Evolutionary conservation across 2,329 filamentous ascomycete genomes (phyloP), one percentile per base, ranked within the genome.

Genomic region (Graphilbum sp.): DNA sequence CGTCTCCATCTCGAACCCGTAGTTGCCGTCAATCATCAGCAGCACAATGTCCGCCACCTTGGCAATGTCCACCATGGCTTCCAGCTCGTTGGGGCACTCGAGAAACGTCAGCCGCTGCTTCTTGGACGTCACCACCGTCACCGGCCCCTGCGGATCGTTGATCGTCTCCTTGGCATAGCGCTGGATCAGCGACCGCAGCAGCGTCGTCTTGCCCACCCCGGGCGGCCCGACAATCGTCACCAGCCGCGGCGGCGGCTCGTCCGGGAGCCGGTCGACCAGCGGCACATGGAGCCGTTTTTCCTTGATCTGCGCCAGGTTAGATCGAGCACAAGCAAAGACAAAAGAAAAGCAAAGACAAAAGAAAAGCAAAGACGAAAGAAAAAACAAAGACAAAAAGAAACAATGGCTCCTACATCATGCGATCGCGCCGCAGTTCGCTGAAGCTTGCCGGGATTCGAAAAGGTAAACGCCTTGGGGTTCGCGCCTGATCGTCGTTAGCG

Each of bases 1-100:
- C 0, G 90, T 98, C 67, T 98, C 90, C 90, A 98, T 98, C 61
- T 98, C 90, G 54, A 98, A 98, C 13, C 90, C 92, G 52, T 82
- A 98, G 60, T 96, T 96, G 40, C 90, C 92, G 54, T 98, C 90
- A 49, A 98, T 98, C 83, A 98, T 90, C 40, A 98, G 70, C 36
- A 98, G 68, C 6, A 96, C 84, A 50, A 98, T 95, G 56, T 98
- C 90, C 16, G 92, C 90, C 32, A 98, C 83, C 60, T 98, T 98
- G 42, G 90, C 84, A 40, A 95, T 72, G 58, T 98, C 90, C 46
- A 98, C 87, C 84, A 96, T 95, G 47, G 83, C 81, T 45, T 92
- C 87, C 38, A 98, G 72, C 49, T 90, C 86, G 54, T 96, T 88
- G n/a, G 92, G 87, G 53, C 85, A 94, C 72, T 98, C 90, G 52